Base-by-base conservation (phyloP, 2,329 filamentous ascomycete genomes). In the Hypomyces rosellus region DNA sequence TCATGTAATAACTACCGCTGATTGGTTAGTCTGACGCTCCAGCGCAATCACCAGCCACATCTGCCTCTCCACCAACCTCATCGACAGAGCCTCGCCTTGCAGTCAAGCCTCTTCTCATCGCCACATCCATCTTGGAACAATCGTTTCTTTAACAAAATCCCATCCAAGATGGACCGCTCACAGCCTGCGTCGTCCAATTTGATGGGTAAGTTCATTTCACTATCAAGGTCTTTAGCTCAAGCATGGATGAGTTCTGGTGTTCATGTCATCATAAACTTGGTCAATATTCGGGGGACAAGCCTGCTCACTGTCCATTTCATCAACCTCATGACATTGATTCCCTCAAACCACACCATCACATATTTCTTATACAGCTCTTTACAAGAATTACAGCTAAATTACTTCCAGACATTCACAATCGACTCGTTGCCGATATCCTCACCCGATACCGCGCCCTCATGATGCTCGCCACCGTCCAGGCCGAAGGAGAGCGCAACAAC, bases 381-480 rank as follows among this genome's bases (percentile, higher is more conserved):
- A 18, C 13, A 41, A 38, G 36, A 38, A n/a, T 5, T 38, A 12
- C 14, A 12, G 33, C 41, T 48, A 18, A 54, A 48, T n/a, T 13
- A 5, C 45, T n/a, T 34, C n/a, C 52, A 72, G 71, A 74, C 59
- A 71, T 65, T 30, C 70, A 74, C 56, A 70, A 74, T 56, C 67
- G 71, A 38, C 71, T 74, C 53, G 64, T 73, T 37, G 72, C 70
- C 33, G 69, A 73, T 53, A 66, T 74, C 48, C 69, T 74, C 43
- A 71, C 66, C 11, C 69, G 66, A 50, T 74, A 72, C 61, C 68
- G 69, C 50, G 67, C 65, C 30, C 68, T 74, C 43, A 71, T 72
- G 61, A 67, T 70, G 63, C 64, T 72, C 12, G 69, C 70, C 45
- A 74, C 71, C 30, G 65, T 69, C 37, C 71, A 73, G 37, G 69